A percentile compares a stretch with the other conserved stretches of the same genome.
Conservation (phyloP, 345 rosid species). For the Lenwebbia sp. region DNA sequence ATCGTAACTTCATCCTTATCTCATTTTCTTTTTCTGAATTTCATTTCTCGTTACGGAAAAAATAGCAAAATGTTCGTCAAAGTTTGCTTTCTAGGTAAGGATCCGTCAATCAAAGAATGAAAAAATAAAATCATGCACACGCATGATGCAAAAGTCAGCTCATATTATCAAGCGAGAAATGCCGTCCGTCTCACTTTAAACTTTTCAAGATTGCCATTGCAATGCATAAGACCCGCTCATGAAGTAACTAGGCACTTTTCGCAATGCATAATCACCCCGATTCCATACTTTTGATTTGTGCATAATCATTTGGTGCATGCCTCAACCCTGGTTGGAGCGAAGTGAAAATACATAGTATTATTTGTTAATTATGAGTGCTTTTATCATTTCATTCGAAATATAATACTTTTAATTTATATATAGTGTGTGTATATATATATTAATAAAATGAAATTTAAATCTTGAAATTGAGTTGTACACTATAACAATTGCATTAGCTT, state of each 20-base stretch:
- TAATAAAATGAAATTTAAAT: background rate
- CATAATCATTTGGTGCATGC: background rate
- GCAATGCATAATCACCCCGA: background rate
- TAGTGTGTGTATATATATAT: background rate
- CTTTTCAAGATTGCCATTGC: background rate
- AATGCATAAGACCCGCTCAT: background rate
- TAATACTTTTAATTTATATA: background rate
- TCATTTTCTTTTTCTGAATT: background rate
- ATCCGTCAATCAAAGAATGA: background rate
- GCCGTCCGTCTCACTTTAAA: background rate
- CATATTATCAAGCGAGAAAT: background rate
- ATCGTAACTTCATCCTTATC: background rate
- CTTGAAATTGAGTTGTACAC: background rate
- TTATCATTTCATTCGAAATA: background rate
- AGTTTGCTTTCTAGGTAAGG: background rate
- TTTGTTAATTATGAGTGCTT: background rate
- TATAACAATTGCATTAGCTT: background rate
- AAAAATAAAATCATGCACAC: background rate
- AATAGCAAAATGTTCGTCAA: background rate
- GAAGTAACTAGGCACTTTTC: background rate
- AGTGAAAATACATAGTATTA: background rate
- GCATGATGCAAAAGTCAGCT: background rate
- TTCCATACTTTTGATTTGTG: background rate
- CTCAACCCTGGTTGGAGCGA: background rate
- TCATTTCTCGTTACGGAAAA: background rate